Evolutionary conservation across 140 eudicot species (phyloP), one percentile per base, ranked within the genome.

Genomic region (Anethum foeniculum): DNA sequence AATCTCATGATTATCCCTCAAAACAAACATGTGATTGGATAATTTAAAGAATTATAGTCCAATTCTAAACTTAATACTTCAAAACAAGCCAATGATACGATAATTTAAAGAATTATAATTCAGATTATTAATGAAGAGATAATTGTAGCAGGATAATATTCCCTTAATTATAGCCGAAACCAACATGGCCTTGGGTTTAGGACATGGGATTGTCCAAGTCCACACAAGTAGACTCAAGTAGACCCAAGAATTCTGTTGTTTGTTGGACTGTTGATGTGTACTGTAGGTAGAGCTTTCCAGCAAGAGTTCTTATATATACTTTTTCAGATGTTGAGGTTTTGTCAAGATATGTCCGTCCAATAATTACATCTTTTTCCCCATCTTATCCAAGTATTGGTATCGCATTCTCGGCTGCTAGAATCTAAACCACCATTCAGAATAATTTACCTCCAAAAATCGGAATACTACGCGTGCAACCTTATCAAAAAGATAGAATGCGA

Each of bases 241-340:
- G 60, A 75, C 54, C 79, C 62, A 23, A 43, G 46, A n/a, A 23
- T 41, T 71, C 77, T 41, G 49, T 28, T 48, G 32, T 16, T 47
- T n/a, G 41, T 47, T 75, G 23, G 39, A 27, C 62, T 15, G 41
- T 47, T 75, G 64, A 47, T 16, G 15, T 47, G 13, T 15, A 75
- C 79, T 48, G 79, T 47, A 27, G 13, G 16, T 19, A 38, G 11
- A 44, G 11, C 23, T 62, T 43, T 7, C 38, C 77, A 18, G 48
- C 44, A 39, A 41, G 46, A 71, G 15, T 39, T 39, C 56, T 73
- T 43, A 44, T 39, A 41, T 44, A 10, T 46, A 43, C 79, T 48
- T 75, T 75, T 27, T 75, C 64, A 47, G 64, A 75, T 75, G 64
- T 23, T 75, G 41, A 46, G 15, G 58, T 74, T 74, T 74, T 74